Base-by-base conservation (phyloP, 805 yeast genomes). In the Saturnispora gosingensis region DNA sequence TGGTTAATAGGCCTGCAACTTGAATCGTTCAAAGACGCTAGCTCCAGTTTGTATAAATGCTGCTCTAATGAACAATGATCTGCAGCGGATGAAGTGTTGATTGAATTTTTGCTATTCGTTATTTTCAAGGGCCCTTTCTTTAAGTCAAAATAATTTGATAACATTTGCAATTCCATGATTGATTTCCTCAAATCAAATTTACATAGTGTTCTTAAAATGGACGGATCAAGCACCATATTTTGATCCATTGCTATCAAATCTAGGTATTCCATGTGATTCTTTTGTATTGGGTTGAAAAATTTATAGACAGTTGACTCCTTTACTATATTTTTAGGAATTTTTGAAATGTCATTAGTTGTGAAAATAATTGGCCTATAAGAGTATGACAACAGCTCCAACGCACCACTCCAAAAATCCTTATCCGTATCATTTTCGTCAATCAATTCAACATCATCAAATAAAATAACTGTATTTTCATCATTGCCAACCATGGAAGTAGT, bases 361-460 rank as follows among this genome's bases (percentile, higher is more conserved):
- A 67, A 59, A 11, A 67, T 57, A 11, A 67, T 63, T 1, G 71
- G 71, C n/a, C 71, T 55, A 47, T 65, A 63, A 1, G 70, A 65
- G 45, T 59, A 65, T 3, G 58, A 71, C 39, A 88, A 65, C 13
- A 87, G 72, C 46, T 79, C 82, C 45, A 76, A 77, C 2, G 88
- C 73, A 2, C 83, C 80, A 1, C 73, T 61, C 97, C 97, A 93
- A 61, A 91, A 90, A 2, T 81, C 80, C 52, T 77, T 79, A 59
- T 93, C 98, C 4, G 32, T 20, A 32, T 77, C 80, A 40, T 76
- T 80, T 50, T 80, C 88, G 59, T 84, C 88, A 18, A 90, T 64
- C 10, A 87, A 71, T 62, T 91, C 96, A 40, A 86, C 90, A 59
- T 91, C 97, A 58, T 90, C 96, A 52, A 91, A 72, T 34, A 93